Evolutionary conservation across 352 stramenopile genomes (phyloP), one percentile per base, ranked within the genome.

Genomic region (Phytophthora gonapodyides): DNA sequence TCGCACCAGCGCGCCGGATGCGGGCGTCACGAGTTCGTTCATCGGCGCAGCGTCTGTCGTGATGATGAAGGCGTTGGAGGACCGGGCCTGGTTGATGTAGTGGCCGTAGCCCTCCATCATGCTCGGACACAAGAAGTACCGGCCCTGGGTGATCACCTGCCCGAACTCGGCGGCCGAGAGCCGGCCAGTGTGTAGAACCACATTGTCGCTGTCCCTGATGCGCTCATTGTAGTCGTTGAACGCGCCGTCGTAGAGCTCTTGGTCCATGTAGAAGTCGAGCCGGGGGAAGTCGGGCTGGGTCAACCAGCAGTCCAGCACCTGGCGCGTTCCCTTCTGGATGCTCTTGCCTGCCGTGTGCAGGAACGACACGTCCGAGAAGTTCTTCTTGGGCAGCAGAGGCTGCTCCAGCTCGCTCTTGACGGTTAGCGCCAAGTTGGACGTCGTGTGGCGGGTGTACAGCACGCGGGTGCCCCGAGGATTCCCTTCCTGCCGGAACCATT

Each of bases 11-110:
- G 80, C 78, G 15, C 80, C 80, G 4, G 67, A 81, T 10, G 59
- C 57, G 7, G 44, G 48, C 16, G 75, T 76, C 52, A 87, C 68
- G 6, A 87, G 50, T 34, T 87, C 76, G 24, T 84, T 82, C 78
- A 87, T 87, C 2, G 78, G 78, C 2, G 63, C 44, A 5, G 68
- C 69, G 35, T 85, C 65, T 9, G 78, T 84, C 19, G 78, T 87
- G 34, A 83, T 33, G 33, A 87, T 71, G 34, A 84, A 45, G 2
- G 64, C 72, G 24, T 68, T 62, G 1, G 73, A 69, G 0, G 78
- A 75, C 15, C 78, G 59, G n/a, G 78, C 78, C 54, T 87, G 76
- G 57, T 85, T 87, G 47, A 87, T 80, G 49, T 85, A 87, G 57
- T 87, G 78, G 7, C 76, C 76, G 49, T 84, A 87, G 9, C 71